Base-by-base conservation (phyloP, 495 filamentous ascomycete genomes). In the Penicillium diatomitis region DNA sequence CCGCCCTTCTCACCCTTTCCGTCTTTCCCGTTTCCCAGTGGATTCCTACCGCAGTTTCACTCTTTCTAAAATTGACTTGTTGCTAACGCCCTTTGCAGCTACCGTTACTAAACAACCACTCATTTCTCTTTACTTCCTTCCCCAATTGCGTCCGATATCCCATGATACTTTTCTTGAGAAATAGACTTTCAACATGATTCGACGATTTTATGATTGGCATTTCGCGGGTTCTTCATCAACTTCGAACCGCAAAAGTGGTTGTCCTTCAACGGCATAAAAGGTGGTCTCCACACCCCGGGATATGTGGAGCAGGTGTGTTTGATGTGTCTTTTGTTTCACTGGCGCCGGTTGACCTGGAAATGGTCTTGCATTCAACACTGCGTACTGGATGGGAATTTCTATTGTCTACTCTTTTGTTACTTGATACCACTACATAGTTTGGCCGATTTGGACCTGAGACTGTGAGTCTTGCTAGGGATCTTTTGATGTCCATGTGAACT, bases 201-300 rank as follows among this genome's bases (percentile, higher is more conserved):
- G 65, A 83, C 75, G 78, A 82, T 69, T 69, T 71, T 68, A 81
- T 74, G 79, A 80, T 66, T 62, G 66, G 66, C 65, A 70, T 68
- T 63, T 51, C 54, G 20, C 20, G 68, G 52, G 66, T 68, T 68
- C 65, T 69, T 58, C 55, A 68, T 70, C 64, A 71, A 72, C 68
- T 64, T 60, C 53, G 71, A 68, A 66, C 68, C 67, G 62, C 32
- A 72, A 76, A 73, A 74, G 71, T 69, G 76, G 71, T 72, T 79
- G 72, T 72, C 76, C 78, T 81, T 82, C 79, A 83, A 81, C 78
- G 77, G 80, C 76, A 70, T 67, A 63, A 71, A 74, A 74, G 20
- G 68, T 71, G 67, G 66, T 64, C 65, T 69, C 64, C 58, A 69
- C 65, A 35, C 20, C 20, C 58, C 56, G 64, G 64, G 54, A 63